phyloP scores from a whole-genome alignment of 805 yeast species.

The Candida chauliodis region DNA sequence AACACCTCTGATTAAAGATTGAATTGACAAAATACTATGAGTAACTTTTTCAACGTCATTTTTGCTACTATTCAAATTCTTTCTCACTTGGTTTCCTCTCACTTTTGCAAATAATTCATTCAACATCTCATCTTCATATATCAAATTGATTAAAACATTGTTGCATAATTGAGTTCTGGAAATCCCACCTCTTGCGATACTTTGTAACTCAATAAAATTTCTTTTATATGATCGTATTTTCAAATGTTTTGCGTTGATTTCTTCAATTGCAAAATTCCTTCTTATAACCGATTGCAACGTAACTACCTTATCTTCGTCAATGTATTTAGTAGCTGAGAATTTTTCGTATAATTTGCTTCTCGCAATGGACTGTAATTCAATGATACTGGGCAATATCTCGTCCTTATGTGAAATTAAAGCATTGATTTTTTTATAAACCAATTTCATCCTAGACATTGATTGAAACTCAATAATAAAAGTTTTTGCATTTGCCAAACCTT shows the following conservation, averaged over 20 bases:
- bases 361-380: constrained; percentile 28
- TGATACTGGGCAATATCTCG: constrained; percentile 18
- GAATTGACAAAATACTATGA: constrained; percentile 38
- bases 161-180: constrained; percentile 42
- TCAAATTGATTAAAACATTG: constrained; percentile 37
- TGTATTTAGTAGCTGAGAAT: constrained; percentile 12
- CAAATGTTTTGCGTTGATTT: constrained; percentile 13
- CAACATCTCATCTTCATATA: constrained; percentile 35
- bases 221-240: constrained; percentile 6
- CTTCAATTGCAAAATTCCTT: constrained; percentile 31
- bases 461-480: constrained; percentile 34
- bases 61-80: constrained; percentile 17
- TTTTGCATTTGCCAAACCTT: constrained; percentile 10
- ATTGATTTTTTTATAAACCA: constrained; percentile 17
- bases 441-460: constrained; percentile 26
- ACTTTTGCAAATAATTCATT: constrained; percentile 40
- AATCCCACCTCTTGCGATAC: constrained; percentile 44
- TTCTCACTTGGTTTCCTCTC: constrained; percentile 41
- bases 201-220: constrained; percentile 33
- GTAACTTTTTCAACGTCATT: constrained; percentile 14
- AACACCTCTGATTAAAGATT: constrained; percentile 62
- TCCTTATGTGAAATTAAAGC: constrained; percentile 20
- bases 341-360: constrained; percentile 23
- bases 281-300: constrained; percentile 38
- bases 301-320: constrained; percentile 20